Evolutionary conservation across 1,139 yeast genomes (phyloP).

Genomic region (Dujonia santamariae): DNA sequence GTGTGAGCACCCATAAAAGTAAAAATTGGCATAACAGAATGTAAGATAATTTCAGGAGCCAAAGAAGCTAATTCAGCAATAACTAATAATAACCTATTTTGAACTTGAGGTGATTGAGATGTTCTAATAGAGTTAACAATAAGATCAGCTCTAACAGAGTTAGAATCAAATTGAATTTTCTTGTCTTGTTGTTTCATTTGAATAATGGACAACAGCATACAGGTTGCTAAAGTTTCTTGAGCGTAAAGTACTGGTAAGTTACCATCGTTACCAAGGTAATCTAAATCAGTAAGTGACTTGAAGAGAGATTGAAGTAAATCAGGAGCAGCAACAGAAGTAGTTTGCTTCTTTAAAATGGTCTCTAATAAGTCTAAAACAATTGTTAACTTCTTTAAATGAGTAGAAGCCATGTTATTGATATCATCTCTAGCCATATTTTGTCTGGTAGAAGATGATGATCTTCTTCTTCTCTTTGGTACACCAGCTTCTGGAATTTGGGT

Average conservation of each 20-base stretch:
- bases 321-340: constrained; percentile 30
- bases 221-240: constrained; percentile 85
- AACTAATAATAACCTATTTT: constrained; percentile 78
- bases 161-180: constrained; percentile 49
- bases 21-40: constrained; percentile 97
- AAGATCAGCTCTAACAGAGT: constrained; percentile 79
- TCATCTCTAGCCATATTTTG: constrained; percentile 73
- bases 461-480: constrained; percentile 69
- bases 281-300: constrained; percentile 76
- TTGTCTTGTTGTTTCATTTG: constrained; percentile 38
- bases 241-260: constrained; percentile 87
- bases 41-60: constrained; percentile 88
- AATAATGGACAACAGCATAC: constrained; percentile 72
- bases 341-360: constrained; percentile 24
- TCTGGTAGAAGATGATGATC: constrained; percentile 74
- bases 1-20: constrained; percentile 99
- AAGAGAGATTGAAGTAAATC: constrained; percentile 59
- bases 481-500: constrained; percentile 44
- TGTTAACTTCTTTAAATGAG: constrained; percentile 75
- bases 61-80: constrained; percentile 84
- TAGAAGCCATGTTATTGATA: constrained; percentile 69
- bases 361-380: constrained; percentile 79
- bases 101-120: constrained; percentile 91
- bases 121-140: constrained; percentile 88
- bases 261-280: constrained; percentile 86